A percentile compares a stretch with the other conserved stretches of the same genome.
Evolutionary conservation across 2,329 filamentous ascomycete species (phyloP).

Genomic region (Ophiostoma sp.): DNA sequence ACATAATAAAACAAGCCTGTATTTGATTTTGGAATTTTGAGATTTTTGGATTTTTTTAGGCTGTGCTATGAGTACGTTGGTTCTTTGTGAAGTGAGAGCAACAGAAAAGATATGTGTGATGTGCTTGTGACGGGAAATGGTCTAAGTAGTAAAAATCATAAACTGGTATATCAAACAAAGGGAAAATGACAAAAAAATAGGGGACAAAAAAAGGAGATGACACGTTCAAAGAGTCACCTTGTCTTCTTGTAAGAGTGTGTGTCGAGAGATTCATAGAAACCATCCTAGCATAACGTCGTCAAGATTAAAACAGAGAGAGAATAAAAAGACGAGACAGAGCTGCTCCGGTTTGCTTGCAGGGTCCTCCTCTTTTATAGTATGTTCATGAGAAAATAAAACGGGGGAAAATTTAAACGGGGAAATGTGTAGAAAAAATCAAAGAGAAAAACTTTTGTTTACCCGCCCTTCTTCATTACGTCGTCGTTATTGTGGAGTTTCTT

Average conservation of each 20-base stretch:
- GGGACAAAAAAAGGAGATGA: neutral
- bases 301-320: neutral
- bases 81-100: conserved; percentile 1
- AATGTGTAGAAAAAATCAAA: neutral
- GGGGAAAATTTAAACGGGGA: neutral
- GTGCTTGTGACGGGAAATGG: conserved; percentile 1
- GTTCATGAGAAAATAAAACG: neutral
- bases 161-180: conserved; percentile 13
- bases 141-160: conserved; percentile 10
- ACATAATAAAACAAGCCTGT: no score
- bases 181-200: neutral
- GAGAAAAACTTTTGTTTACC: conserved; percentile 11
- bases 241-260: neutral
- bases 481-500: neutral
- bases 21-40: neutral
- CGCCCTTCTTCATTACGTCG: conserved; percentile 11
- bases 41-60: neutral
- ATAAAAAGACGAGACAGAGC: conserved; percentile 1
- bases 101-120: neutral
- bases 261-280: neutral
- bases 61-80: conserved; percentile 2
- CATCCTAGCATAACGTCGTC: conserved; percentile 18
- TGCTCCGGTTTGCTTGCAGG: conserved; percentile 12
- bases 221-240: conserved; percentile 14
- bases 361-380: conserved; percentile 12